A percentile compares a stretch with the other conserved stretches of the same genome.
These are phyloP conservation scores for Isabelozyma pseudorhagii DNA, from an alignment of 805 yeast species.

Conservation along the genomic window DNA sequence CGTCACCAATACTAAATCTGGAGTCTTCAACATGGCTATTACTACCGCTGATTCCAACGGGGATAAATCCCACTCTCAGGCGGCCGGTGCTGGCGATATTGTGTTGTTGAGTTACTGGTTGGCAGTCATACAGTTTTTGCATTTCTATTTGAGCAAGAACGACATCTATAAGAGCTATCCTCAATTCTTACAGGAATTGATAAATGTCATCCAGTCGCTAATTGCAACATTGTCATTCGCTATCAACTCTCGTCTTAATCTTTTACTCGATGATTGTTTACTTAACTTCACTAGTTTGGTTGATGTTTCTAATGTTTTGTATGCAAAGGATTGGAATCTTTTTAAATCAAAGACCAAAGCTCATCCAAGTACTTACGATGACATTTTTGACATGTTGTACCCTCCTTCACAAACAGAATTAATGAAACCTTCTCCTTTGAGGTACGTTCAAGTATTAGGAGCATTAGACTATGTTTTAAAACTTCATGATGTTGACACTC, in stretches of 20 bases:
- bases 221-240: constrained; percentile 66
- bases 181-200: constrained; percentile 59
- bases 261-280: constrained; percentile 61
- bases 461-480: constrained; percentile 84
- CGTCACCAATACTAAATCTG: constrained; percentile 57
- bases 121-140: constrained; percentile 70
- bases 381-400: constrained; percentile 68
- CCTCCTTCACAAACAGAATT: constrained; percentile 84
- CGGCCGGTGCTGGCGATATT: constrained; percentile 54
- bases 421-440: constrained; percentile 85
- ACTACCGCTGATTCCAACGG: constrained; percentile 20
- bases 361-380: constrained; percentile 59
- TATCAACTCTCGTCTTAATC: constrained; percentile 56
- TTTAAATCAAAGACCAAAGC: constrained; percentile 42
- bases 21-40: constrained; percentile 46
- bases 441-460: constrained; percentile 80
- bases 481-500: constrained; percentile 74
- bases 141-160: constrained; percentile 73
- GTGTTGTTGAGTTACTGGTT: constrained; percentile 84
- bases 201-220: constrained; percentile 55
- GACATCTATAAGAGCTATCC: constrained; percentile 55
- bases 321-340: constrained; percentile 64
- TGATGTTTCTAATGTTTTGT: constrained; percentile 71
- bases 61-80: constrained; percentile 3
- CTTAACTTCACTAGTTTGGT: constrained; percentile 80